Base-by-base conservation (phyloP, 306 rosid genomes). In the Cucumis sativus region DNA sequence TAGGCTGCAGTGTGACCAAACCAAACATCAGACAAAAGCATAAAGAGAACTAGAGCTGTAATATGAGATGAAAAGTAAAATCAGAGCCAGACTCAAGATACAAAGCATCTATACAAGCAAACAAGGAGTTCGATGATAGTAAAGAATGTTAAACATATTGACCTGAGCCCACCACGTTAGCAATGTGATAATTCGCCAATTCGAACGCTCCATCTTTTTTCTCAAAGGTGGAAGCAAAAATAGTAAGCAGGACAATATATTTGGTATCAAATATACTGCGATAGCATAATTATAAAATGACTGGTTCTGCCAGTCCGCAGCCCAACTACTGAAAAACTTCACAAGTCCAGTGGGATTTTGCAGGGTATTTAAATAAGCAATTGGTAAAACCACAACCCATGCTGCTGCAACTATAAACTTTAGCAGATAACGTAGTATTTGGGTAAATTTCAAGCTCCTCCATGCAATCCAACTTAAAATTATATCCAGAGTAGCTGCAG, bases 141-240 rank as follows among this genome's bases (percentile, higher is more conserved):
- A 63, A 75, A 17, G 78, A 61, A 83, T 40, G 69, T 40, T 56
- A 62, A 81, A 76, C 72, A 56, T 82, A 20, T 91, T 88, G 75
- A 86, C 99, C 96, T 92, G 99, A 86, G 97, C 89, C 99, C 99
- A 96, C 99, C 99, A 92, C 96, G 89, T 91, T 40, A 91, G 47
- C 72, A 96, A 83, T 75, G 97, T 89, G 82, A 91, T 9, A 70
- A 89, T 75, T 79, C 85, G 78, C 84, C 77, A 80, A 75, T 96
- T 91, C 59, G 99, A 92, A 60, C 93, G 89, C 86, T 96, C 99
- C 89, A 92, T 58, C 66, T 35, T 75, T 77, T 90, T 91, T 82
- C 97, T 87, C 56, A 92, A 37, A 79, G 92, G 93, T 74, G 99
- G 98, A 83, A 96, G 97, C 73, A 96, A 86, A 92, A 96, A 96